Evolutionary conservation across 495 filamentous ascomycete species (phyloP), one percentile per base, ranked within the genome.

Genomic region (Hypoxylon fuscum): DNA sequence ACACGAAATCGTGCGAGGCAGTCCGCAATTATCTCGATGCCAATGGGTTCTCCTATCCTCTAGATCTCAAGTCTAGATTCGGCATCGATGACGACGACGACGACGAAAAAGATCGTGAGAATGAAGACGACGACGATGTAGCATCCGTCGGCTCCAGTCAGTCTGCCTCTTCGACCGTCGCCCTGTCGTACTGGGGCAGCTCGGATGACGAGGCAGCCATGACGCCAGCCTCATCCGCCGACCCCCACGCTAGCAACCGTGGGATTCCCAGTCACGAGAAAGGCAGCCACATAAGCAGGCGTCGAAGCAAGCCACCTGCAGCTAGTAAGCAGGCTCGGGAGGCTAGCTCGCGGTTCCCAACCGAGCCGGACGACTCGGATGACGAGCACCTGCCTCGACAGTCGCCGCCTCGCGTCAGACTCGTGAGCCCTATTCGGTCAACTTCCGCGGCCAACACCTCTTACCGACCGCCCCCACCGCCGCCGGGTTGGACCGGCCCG

Each of bases 1-100:
- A 74, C 23, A 46, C 55, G 11, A 74, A 73, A 48, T 74, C 72
- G 1, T 75, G 74, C 31, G 69, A 76, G 29, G 76, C 72, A 0
- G 68, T 71, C 11, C 72, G 78, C 46, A 57, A 77, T 31, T 71
- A 77, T 55, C 71, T 77, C 38, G 48, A 45, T 20, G 66, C 59
- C 56, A 69, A 75, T 25, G 76, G 77, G n/a, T 78, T 74, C 54
- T 63, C 53, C 2, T 48, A 62, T 12, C 66, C 63, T 9, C 48
- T 59, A 1, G 40, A 59, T 40, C 21, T 56, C 41, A 68, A 62
- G 21, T 41, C 46, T 6, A 43, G 41, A 10, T 14, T 59, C 9
- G 38, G 48, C n/a, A n/a, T n/a, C n/a, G n/a, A n/a, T n/a, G n/a
- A n/a, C 14, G 35, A 37, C 9, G 45, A 38, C 14, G 35, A 37